Evolutionary conservation across 140 eudicot species (phyloP), one percentile per base, ranked within the genome.

Genomic region (Oenanthe javanica): DNA sequence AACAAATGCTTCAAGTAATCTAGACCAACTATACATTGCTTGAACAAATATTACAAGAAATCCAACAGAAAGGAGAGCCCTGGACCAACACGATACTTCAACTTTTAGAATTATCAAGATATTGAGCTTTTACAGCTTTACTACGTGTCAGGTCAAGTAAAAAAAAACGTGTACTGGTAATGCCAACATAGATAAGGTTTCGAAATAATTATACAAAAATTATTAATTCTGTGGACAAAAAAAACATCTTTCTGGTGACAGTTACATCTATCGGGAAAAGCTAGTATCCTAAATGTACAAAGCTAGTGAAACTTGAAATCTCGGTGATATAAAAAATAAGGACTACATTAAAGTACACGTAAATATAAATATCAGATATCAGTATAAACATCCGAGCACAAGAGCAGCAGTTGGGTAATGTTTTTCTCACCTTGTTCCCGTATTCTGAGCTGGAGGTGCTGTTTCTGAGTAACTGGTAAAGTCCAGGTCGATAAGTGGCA

Each of bases 401-500:
- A 23, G 71, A 19, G 50, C 8, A 16, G 54, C 9, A 43, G 57
- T 5, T 3, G 38, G 14, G 51, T 3, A 3, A 15, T 10, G 59
- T 79, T 43, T 8, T 77, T 1, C 74, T 90, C 90, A 92, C 82
- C 88, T 79, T 31, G 69, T 83, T 42, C 79, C 87, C 15, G 78
- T 23, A 81, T 88, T 86, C 79, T 75, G 83, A 42, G 82, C 87
- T 36, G 91, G 81, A 63, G 92, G 93, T 38, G 81, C 94, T 12
- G 84, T 49, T 64, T 72, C 80, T 9, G 94, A 78, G 69, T 87
- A 79, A 82, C 4, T 66, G 45, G 92, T 84, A 59, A 86, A 61
- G 83, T 95, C 99, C 83, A 95, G 80, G 84, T 95, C 99, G 45
- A 95, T 88, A 51, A 95, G 96, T 46, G 91, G 83, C 59, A 91